Base-by-base conservation (phyloP, 2,329 filamentous ascomycete species). In the Emmonsiellopsis sp. region DNA sequence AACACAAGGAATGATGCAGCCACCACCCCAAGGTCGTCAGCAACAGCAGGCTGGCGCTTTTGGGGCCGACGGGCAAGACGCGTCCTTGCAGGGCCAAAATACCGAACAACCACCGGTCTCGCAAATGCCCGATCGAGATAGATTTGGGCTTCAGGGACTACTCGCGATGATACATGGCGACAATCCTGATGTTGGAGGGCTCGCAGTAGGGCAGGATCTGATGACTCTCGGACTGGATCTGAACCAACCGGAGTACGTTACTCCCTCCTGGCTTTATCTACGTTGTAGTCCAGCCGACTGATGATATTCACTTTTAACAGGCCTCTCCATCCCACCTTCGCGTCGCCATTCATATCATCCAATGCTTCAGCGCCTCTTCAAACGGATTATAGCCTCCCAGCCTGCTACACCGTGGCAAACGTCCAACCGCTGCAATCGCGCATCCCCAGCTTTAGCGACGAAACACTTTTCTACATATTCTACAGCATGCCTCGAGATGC, bases 391-490 rank as follows among this genome's bases (percentile, higher is more conserved):
- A 76, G 74, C 8, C 70, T 86, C 8, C 83, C 83, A 4, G 71
- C 74, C 40, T 84, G 82, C 55, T 86, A 86, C 64, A 81, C 75
- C 9, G 83, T 86, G 8, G 79, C 77, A 53, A 86, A 86, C 61
- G 82, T 86, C 9, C 83, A 83, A 49, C 76, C 79, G 6, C 70
- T 85, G 17, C 75, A 79, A 52, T 72, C 74, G 47, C 80, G 82
- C 55, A 79, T 84, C 58, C 69, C 74, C 3, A 78, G 77, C 52
- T 83, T 84, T 65, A 78, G 74, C 42, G 76, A 82, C 58, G 83
- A 86, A 64, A 86, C 83, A 0, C 72, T 86, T 4, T 84, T 86
- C 64, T 83, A 81, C 63, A 84, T 86, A 55, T 86, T 86, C 73
- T 86, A 85, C 68, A 82, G 81, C 57, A 79, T 81, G 71, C 82